phyloP scores from a whole-genome alignment of 2,329 filamentous ascomycete genomes.

The Aspergillus sp. region DNA sequence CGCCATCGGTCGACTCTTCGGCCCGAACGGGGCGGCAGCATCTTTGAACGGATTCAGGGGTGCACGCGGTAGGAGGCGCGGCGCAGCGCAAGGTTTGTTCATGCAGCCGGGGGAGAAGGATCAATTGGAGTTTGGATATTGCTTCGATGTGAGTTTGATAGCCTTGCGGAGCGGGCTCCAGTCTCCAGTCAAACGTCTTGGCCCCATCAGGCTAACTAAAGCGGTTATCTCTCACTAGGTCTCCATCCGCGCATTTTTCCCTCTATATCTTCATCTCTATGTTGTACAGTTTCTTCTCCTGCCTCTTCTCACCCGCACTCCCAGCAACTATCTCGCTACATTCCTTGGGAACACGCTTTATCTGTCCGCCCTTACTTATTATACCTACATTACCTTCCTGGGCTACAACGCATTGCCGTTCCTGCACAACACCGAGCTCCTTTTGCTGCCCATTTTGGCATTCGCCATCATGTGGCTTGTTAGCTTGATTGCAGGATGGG shows the following conservation, averaged over 20 bases:
- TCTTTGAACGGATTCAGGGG: constrained; percentile 47
- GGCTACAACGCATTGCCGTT: constrained; percentile 70
- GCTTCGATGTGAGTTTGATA: constrained; percentile 59
- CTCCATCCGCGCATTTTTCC: constrained; percentile 66
- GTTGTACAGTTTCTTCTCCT: constrained; percentile 67
- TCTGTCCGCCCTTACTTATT: constrained; percentile 64
- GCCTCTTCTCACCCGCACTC: constrained; percentile 52
- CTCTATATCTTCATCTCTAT: constrained; percentile 66
- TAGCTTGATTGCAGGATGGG: constrained; percentile 48
- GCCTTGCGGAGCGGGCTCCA: no score
- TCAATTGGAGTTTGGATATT: constrained; percentile 68
- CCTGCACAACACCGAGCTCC: constrained; percentile 64
- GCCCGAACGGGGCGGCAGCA: constrained; percentile 50
- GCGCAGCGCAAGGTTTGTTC: constrained; percentile 57
- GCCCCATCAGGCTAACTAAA: neutral
- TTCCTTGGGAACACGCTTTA: constrained; percentile 67
- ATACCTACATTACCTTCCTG: constrained; percentile 67
- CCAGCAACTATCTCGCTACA: constrained; percentile 45
- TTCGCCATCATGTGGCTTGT: constrained; percentile 60
- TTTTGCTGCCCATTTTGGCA: constrained; percentile 62
- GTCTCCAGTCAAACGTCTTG: no score
- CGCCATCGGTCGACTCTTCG: constrained; percentile 61
- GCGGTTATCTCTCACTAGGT: constrained; percentile 39
- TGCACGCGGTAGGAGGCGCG: constrained; percentile 49
- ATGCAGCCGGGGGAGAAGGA: constrained; percentile 56